Evolutionary conservation across 495 filamentous ascomycete species (phyloP), one percentile per base, ranked within the genome.

Genomic region (Aspergillus campestris): DNA sequence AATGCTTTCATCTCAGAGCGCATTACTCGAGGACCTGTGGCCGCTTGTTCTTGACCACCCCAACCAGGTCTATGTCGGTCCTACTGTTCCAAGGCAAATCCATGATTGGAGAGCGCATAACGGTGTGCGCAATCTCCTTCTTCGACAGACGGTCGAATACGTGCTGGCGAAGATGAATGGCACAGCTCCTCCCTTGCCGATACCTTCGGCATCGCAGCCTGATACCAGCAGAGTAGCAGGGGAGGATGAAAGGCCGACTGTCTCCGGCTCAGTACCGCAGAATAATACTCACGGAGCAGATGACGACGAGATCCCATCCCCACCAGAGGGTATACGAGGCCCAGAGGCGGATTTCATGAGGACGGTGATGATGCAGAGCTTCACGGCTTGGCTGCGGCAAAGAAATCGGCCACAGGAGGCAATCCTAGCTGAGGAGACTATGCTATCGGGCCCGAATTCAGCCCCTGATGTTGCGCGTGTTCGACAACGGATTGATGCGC

Each of bases 61-160:
- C 0, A 56, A 58, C 24, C 45, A 56, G 27, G 56, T 69, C 5
- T 69, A 69, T 39, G 51, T 55, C 2, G 65, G 65, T 0, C 55
- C 62, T 6, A 61, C 52, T 0, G 51, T 58, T 0, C 56, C 51
- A 13, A 24, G 52, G 12, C 38, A 47, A 34, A 44, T 54, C 8
- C 47, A 50, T 7, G 34, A 42, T 8, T 62, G 60, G 52, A 49
- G 50, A 30, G 45, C 50, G 9, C 59, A 67, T 15, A 58, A 55
- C 31, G 44, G 33, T 0, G 31, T 50, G 11, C 51, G 55, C 11
- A 45, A 42, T 13, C 9, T 42, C 6, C 8, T 55, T 3, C 18
- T 55, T 8, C 45, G 43, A 3, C 35, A 49, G 4, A 40, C 49
- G 18, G 11, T 52, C 2, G 44, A 50, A 9, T 45, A 58, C 27